Percentiles rank a stretch among this genome's conserved stretches.
These are phyloP conservation scores for Yamadazyma triangularis DNA, from an alignment of 1,139 yeast species.

Conservation along the genomic window DNA sequence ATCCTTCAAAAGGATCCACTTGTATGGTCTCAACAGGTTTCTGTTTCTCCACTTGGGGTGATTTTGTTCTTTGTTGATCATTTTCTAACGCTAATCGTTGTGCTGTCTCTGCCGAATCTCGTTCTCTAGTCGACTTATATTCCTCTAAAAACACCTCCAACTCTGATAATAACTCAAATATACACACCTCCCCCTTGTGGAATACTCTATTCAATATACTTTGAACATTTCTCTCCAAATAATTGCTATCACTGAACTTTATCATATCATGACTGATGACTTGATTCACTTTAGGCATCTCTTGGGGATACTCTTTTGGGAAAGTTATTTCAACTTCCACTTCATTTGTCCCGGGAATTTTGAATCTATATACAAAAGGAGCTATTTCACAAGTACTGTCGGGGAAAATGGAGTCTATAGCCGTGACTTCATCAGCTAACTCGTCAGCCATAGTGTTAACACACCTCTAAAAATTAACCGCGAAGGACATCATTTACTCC, in stretches of 20 bases:
- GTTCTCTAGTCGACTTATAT: constrained; percentile 15
- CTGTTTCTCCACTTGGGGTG: not conserved
- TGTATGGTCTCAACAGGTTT: not conserved
- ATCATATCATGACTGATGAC: constrained; percentile 33
- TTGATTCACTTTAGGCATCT: constrained; percentile 52
- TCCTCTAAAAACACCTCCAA: constrained; percentile 47
- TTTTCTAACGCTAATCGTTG: constrained; percentile 6
- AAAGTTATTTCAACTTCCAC: constrained; percentile 61
- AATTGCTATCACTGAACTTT: constrained; percentile 37
- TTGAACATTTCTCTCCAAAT: constrained; percentile 39
- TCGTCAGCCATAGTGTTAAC: constrained; percentile 46
- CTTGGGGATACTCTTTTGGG: constrained; percentile 67
- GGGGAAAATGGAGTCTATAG: constrained; percentile 89
- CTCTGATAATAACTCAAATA: constrained; percentile 74
- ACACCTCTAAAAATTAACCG: constrained; percentile 2
- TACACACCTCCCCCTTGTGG: constrained; percentile 60
- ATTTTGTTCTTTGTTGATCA: constrained; percentile 4
- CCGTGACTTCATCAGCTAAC: constrained; percentile 70
- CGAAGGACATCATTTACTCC: too few relatives aligned
- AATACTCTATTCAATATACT: constrained; percentile 50
- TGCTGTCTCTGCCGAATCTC: constrained; percentile 3
- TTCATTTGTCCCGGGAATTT: constrained; percentile 61
- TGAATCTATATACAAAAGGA: constrained; percentile 44
- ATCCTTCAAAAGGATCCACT: constrained; percentile 53
- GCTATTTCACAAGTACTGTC: constrained; percentile 34